Conservation (phyloP, 2,329 filamentous ascomycete species). For the Leptographium procerum region DNA sequence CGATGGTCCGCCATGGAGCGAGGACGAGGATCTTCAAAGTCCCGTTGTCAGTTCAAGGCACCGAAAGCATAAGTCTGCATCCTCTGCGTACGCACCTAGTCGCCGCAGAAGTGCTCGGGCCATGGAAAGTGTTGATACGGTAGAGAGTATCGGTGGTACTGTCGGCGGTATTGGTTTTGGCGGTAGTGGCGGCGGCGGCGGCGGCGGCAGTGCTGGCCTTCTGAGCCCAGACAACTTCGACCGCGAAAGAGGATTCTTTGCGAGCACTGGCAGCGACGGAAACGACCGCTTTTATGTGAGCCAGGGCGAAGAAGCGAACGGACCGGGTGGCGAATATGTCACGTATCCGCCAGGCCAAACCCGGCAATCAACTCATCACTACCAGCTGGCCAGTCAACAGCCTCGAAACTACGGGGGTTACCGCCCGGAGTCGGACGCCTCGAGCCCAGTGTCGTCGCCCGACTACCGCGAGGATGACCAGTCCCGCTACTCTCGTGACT, state of each 20-base stretch:
- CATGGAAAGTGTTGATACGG: slow-evolving; percentile 6
- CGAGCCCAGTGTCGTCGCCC: slow-evolving; percentile 48
- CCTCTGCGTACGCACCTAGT: slow-evolving; percentile 33
- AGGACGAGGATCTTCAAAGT: slow-evolving; percentile 89
- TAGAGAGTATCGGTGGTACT: background rate
- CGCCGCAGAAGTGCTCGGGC: slow-evolving; percentile 35
- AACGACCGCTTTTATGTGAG: slow-evolving; percentile 65
- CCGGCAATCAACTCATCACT: slow-evolving; percentile 41
- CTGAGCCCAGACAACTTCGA: slow-evolving; percentile 41
- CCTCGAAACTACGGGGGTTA: slow-evolving; percentile 35
- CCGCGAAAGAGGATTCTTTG: slow-evolving; percentile 53
- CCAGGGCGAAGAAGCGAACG: slow-evolving; percentile 62
- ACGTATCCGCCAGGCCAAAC: slow-evolving; percentile 61
- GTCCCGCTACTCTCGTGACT: slow-evolving; percentile 78
- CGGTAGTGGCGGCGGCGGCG: background rate
- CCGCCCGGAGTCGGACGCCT: slow-evolving; percentile 44
- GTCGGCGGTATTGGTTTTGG: slow-evolving; percentile 11
- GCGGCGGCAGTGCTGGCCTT: slow-evolving; percentile 26
- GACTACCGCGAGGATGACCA: slow-evolving; percentile 51
- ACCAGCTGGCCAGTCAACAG: slow-evolving; percentile 33
- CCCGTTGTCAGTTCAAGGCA: slow-evolving; percentile 78
- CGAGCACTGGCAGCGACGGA: slow-evolving; percentile 56
- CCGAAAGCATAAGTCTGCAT: slow-evolving; percentile 70
- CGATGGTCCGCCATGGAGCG: slow-evolving; percentile 85
- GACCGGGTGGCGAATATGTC: slow-evolving; percentile 68